Evolutionary conservation across 164 flowering plant genomes (phyloP).

Genomic region (Chimonanthus praecox): DNA sequence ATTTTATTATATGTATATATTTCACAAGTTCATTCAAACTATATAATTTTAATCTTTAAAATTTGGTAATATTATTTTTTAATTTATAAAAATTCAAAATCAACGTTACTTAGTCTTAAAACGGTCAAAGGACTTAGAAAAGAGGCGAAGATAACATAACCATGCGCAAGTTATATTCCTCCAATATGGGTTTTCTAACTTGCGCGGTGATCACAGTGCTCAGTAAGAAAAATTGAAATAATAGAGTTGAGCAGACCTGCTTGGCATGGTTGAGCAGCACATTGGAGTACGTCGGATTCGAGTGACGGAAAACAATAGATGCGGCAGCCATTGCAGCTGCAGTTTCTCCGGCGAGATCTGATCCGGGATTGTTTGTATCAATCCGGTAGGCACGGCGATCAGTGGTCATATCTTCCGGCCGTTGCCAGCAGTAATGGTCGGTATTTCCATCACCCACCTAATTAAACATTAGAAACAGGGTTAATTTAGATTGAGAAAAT

Average conservation of each 20-base stretch:
- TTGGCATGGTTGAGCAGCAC: slow-evolving; percentile 63
- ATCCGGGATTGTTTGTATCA: slow-evolving; percentile 70
- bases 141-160: background rate
- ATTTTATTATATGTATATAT: too few species aligned
- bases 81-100: too few species aligned
- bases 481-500: background rate
- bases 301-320: slow-evolving; percentile 69
- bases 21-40: too few species aligned
- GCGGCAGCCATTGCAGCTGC: slow-evolving; percentile 98
- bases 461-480: background rate
- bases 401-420: slow-evolving; percentile 97
- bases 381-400: slow-evolving; percentile 63
- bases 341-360: slow-evolving; percentile 90
- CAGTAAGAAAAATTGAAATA: background rate
- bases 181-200: slow-evolving; percentile 23
- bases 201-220: background rate
- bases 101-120: background rate
- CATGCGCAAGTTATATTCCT: background rate
- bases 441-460: slow-evolving; percentile 91
- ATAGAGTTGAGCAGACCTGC: slow-evolving; percentile 38
- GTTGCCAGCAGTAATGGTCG: slow-evolving; percentile 96
- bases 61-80: too few species aligned
- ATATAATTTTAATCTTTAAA: too few species aligned
- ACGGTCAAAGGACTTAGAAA: background rate
- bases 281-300: slow-evolving; percentile 53